Conservation (phyloP, 768 basidiomycete genomes). For the Pholiota microspora region DNA sequence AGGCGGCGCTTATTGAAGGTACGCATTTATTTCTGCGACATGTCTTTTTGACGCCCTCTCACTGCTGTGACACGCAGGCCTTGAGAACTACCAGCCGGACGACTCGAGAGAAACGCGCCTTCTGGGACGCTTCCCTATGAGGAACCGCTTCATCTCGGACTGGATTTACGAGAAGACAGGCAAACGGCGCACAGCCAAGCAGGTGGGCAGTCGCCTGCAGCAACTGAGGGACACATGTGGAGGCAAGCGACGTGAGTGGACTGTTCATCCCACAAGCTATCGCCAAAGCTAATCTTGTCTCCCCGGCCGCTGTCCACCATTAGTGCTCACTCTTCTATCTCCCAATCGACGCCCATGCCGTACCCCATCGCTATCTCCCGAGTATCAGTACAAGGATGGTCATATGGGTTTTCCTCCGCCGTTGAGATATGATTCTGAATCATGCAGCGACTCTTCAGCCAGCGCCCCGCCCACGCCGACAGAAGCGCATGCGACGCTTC, state of each 20-base stretch:
- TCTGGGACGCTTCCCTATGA: constrained; percentile 73
- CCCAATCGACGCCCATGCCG: constrained; percentile 31
- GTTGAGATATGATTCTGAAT: constrained; percentile 32
- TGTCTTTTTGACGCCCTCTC: neutral
- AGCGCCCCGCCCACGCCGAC: constrained; percentile 38
- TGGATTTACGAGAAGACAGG: constrained; percentile 71
- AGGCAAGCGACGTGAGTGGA: constrained; percentile 62
- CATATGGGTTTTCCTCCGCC: constrained; percentile 23
- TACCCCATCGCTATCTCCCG: constrained; percentile 28
- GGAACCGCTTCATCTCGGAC: constrained; percentile 80
- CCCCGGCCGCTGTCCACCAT: constrained; percentile 8
- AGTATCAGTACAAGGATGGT: constrained; percentile 22
- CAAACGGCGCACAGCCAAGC: constrained; percentile 69
- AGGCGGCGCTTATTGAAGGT: constrained; percentile 79
- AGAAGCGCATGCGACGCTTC: constrained; percentile 32
- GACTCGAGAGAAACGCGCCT: constrained; percentile 72
- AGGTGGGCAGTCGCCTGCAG: constrained; percentile 79
- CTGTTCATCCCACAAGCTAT: constrained; percentile 6
- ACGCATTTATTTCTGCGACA: constrained; percentile 5
- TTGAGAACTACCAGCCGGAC: constrained; percentile 67
- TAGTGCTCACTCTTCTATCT: constrained; percentile 46
- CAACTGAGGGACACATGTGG: constrained; percentile 74
- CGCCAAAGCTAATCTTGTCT: constrained; percentile 6
- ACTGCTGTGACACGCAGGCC: constrained; percentile 39
- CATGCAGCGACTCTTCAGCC: constrained; percentile 38